Evolutionary conservation across 1,284 basidiomycete genomes (phyloP).

Genomic region (Malassezia psittaci): DNA sequence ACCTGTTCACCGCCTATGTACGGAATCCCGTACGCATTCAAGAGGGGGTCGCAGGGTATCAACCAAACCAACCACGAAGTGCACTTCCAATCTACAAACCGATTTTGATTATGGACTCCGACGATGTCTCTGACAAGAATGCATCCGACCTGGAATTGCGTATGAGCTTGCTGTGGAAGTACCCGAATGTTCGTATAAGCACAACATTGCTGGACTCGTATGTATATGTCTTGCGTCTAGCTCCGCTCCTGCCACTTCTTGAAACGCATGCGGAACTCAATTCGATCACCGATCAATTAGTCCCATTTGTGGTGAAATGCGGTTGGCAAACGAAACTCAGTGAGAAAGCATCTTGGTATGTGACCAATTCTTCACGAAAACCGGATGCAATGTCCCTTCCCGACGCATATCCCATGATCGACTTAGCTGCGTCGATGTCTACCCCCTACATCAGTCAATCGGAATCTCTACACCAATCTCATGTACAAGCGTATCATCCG

Average conservation of each 20-base stretch:
- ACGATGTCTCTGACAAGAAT: slow-evolving; percentile 29
- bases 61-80: slow-evolving; percentile 3
- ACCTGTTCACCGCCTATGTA: slow-evolving; percentile 32
- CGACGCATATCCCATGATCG: not conserved
- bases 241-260: slow-evolving; percentile 29
- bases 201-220: slow-evolving; percentile 39
- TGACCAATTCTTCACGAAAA: not conserved
- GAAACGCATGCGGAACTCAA: slow-evolving; percentile 32
- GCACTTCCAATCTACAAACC: slow-evolving; percentile 24
- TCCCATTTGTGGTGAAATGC: slow-evolving; percentile 41
- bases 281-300: slow-evolving; percentile 35
- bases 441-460: slow-evolving; percentile 1
- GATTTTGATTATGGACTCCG: slow-evolving; percentile 32
- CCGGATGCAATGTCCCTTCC: not conserved
- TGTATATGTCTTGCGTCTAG: slow-evolving; percentile 37
- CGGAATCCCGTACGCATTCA: slow-evolving; percentile 16
- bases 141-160: slow-evolving; percentile 35
- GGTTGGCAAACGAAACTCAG: slow-evolving; percentile 36
- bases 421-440: not conserved
- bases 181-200: slow-evolving; percentile 30
- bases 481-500: slow-evolving; percentile 6
- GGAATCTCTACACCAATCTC: not conserved
- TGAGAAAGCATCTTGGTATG: slow-evolving; percentile 36
- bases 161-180: slow-evolving; percentile 32
- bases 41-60: slow-evolving; percentile 13